Evolutionary conservation across 306 rosid genomes (phyloP).

Genomic region (Sicyos edulis): DNA sequence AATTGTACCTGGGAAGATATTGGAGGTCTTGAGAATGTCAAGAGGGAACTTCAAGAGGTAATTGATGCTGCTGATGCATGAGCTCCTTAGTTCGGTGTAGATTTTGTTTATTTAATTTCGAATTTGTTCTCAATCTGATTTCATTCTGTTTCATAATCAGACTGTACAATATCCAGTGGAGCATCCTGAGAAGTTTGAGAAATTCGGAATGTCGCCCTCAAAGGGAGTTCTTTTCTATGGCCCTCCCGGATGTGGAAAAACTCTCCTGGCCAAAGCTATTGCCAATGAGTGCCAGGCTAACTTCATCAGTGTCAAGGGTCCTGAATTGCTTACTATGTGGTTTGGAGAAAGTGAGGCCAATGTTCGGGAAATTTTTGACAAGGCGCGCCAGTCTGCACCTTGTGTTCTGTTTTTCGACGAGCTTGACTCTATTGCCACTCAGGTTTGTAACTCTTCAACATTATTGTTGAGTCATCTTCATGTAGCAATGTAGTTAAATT

Average conservation of each 20-base stretch:
- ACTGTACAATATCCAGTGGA: conserved; percentile 34
- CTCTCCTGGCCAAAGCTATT: conserved; percentile 33
- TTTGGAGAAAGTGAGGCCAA: conserved; percentile 33
- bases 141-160: conserved; percentile 9
- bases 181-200: conserved; percentile 37
- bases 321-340: conserved; percentile 31
- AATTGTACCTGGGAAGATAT: conserved; percentile 29
- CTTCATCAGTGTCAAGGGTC: conserved; percentile 35
- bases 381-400: conserved; percentile 31
- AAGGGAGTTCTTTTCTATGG: conserved; percentile 40
- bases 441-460: conserved; percentile 18
- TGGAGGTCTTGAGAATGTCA: conserved; percentile 33
- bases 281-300: conserved; percentile 40
- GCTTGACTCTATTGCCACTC: conserved; percentile 33
- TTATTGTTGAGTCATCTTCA: neutral
- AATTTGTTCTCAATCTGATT: neutral
- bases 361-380: conserved; percentile 31
- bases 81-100: neutral
- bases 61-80: neutral
- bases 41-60: conserved; percentile 36
- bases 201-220: conserved; percentile 32
- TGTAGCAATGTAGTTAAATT: neutral
- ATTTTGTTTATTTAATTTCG: neutral
- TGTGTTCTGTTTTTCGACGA: conserved; percentile 34
- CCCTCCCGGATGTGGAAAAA: conserved; percentile 39